Evolutionary conservation across 495 filamentous ascomycete species (phyloP).

Genomic region (Acidiella bohemica): DNA sequence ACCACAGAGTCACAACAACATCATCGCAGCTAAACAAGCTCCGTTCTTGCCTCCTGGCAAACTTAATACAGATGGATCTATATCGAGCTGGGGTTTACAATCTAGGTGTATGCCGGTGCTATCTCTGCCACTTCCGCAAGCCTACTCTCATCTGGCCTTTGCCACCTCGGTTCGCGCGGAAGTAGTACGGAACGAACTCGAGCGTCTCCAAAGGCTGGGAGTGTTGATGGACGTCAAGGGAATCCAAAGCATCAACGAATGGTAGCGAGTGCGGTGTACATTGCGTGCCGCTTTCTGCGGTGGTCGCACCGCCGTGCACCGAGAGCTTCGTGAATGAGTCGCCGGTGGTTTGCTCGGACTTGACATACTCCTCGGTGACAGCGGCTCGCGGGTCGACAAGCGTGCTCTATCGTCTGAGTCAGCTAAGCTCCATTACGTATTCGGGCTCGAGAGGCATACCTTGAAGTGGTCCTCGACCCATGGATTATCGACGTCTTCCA

Average conservation of each 20-base stretch:
- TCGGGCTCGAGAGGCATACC: conserved; percentile 15
- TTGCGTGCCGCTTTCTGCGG: too few species aligned
- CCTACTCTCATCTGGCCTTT: conserved; percentile 1
- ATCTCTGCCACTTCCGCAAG: too few species aligned
- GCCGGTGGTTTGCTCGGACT: neutral
- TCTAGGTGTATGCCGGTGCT: too few species aligned
- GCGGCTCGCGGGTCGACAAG: neutral
- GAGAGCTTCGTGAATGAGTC: neutral
- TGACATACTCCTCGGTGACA: neutral
- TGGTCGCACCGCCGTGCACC: neutral
- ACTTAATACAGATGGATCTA: too few species aligned
- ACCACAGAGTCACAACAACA: too few species aligned
- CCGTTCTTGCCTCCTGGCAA: too few species aligned
- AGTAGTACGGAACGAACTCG: conserved; percentile 19
- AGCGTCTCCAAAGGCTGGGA: neutral
- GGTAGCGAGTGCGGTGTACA: neutral
- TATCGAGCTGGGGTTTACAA: too few species aligned
- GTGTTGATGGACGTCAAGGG: neutral
- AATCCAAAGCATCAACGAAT: neutral
- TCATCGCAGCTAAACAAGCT: too few species aligned
- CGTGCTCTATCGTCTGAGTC: conserved; percentile 1
- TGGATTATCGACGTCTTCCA: conserved; percentile 44
- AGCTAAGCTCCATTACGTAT: neutral
- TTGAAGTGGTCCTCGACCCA: conserved; percentile 47
- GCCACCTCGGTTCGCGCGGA: conserved; percentile 16